Evolutionary conservation across 2,329 filamentous ascomycete genomes (phyloP).

Genomic region (Trichoderma koningiopsis): DNA sequence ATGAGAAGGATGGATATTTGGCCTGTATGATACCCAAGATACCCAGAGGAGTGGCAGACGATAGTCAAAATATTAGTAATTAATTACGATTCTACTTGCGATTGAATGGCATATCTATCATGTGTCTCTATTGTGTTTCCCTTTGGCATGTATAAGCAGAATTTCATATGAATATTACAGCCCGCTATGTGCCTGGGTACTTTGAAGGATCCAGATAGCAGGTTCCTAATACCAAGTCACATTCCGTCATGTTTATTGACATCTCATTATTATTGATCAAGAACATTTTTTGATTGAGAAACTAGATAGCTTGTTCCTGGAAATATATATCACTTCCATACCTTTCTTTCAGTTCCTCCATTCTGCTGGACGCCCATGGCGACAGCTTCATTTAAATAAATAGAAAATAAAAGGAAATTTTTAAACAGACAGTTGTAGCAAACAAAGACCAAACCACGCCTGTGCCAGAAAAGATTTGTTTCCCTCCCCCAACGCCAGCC

Average conservation of each 20-base stretch:
- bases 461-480: slow-evolving; percentile 32
- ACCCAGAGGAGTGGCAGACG: slow-evolving; percentile 24
- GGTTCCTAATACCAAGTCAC: background rate
- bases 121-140: background rate
- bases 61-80: background rate
- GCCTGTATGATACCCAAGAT: slow-evolving; percentile 30
- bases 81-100: background rate
- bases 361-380: background rate
- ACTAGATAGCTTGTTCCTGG: slow-evolving; percentile 10
- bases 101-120: background rate
- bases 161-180: background rate
- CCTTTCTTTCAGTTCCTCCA: background rate
- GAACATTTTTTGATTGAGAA: slow-evolving; percentile 20
- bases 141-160: background rate
- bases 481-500: slow-evolving; percentile 41
- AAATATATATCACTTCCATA: background rate
- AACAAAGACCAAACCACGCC: slow-evolving; percentile 39
- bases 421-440: slow-evolving; percentile 24
- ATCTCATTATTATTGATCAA: slow-evolving; percentile 18
- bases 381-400: slow-evolving; percentile 1
- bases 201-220: too few relatives aligned
- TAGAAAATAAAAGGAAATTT: slow-evolving; percentile 25
- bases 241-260: background rate
- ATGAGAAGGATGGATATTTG: slow-evolving; percentile 4
- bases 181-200: too few relatives aligned